phyloP scores from a whole-genome alignment of 208 protist species.

The Phytomonas sp. region DNA sequence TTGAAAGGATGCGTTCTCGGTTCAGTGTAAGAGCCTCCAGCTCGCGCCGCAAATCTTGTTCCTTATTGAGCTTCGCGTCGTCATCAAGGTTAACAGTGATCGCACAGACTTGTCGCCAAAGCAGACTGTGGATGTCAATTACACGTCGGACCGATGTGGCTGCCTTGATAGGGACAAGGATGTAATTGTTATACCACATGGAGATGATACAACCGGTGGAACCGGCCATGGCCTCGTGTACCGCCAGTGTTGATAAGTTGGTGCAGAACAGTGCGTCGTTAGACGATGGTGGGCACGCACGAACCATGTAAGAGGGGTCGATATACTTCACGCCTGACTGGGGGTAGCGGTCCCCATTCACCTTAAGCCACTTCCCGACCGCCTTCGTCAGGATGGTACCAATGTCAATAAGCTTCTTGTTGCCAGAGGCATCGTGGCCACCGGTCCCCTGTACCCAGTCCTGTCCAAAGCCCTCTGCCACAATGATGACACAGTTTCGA shows the following conservation, averaged over 20 bases:
- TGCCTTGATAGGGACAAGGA: slow-evolving; percentile 82
- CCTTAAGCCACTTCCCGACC: slow-evolving; percentile 76
- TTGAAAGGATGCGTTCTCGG: slow-evolving; percentile 50
- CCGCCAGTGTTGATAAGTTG: slow-evolving; percentile 76
- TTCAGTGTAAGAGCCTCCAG: slow-evolving; percentile 54
- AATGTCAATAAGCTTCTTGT: slow-evolving; percentile 90
- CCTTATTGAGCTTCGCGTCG: slow-evolving; percentile 33
- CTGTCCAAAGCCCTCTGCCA: slow-evolving; percentile 93
- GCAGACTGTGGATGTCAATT: slow-evolving; percentile 59
- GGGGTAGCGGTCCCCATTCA: slow-evolving; percentile 53
- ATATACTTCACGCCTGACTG: slow-evolving; percentile 90
- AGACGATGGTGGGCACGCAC: slow-evolving; percentile 83
- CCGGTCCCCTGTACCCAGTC: slow-evolving; percentile 51
- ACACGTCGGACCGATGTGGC: slow-evolving; percentile 82
- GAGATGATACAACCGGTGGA: slow-evolving; percentile 83
- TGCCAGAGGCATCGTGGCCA: slow-evolving; percentile 86
- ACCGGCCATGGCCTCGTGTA: slow-evolving; percentile 87
- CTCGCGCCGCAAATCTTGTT: slow-evolving; percentile 69
- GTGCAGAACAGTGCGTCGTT: slow-evolving; percentile 88
- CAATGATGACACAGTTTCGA: slow-evolving; percentile 87
- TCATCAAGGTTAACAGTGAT: slow-evolving; percentile 81
- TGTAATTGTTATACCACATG: slow-evolving; percentile 89
- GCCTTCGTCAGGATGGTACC: slow-evolving; percentile 83
- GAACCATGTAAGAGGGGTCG: slow-evolving; percentile 95
- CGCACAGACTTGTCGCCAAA: slow-evolving; percentile 85